Evolutionary conservation across 208 protist species (phyloP), one percentile per base, ranked within the genome.

Genomic region (Leishmania martiniquensis): DNA sequence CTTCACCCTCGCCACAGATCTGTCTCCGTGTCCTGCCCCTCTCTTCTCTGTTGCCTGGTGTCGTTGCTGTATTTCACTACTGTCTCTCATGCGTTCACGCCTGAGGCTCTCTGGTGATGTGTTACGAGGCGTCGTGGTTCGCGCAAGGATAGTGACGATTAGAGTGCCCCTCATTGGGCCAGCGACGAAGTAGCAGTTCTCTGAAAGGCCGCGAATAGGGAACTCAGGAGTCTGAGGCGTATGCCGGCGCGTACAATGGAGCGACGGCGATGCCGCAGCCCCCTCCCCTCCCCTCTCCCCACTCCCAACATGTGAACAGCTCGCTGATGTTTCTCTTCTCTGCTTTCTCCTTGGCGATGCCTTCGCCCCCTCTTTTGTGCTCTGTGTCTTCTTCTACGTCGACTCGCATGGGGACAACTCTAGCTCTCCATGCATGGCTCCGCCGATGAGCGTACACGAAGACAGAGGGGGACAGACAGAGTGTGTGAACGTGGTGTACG

Each of bases 21-120:
- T 34, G 69, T 51, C 72, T 70, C 51, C 76, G 1, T 60, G 77
- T 29, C 52, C 37, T 62, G 52, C 74, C 70, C 45, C 25, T 3
- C 76, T 7, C 76, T 25, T 49, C 54, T 69, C 66, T 78, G 55
- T 62, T 76, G 74, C n/a, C 44, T 13, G 12, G n/a, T 62, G n/a
- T 34, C 29, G 4, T 12, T 37, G 47, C n/a, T n/a, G n/a, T n/a
- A n/a, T n/a, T n/a, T 34, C 55, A 62, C 55, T 12, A 10, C 55
- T 12, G 55, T 12, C 1, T 29, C 29, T 29, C 12, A 0, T 29
- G 10, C 4, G 1, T 12, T 62, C n/a, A 1, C 54, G 1, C n/a
- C 55, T 57, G 22, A 3, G n/a, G 29, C 20, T 62, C 55, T 34
- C n/a, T 29, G n/a, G 29, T 12, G n/a, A 9, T 57, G 52, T 10